phyloP scores from a whole-genome alignment of 2,329 filamentous ascomycete species.

The Waltergamsia citrina region DNA sequence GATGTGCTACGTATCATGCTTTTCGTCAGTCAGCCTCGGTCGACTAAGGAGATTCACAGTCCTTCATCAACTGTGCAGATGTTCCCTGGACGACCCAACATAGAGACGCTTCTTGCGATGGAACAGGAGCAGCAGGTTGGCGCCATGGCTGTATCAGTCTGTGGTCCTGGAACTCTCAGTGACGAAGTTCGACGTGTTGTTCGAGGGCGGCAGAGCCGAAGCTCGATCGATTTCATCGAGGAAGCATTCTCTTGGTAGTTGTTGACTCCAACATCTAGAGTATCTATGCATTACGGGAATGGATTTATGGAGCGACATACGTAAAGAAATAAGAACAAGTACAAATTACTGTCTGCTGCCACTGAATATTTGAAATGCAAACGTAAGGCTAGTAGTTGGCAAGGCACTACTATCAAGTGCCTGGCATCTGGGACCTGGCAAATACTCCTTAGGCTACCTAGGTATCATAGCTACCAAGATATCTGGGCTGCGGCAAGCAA shows the following conservation, averaged over 20 bases:
- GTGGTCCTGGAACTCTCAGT: constrained; percentile 63
- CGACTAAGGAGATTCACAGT: constrained; percentile 72
- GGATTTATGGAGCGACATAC: no score
- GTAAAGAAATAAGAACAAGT: no score
- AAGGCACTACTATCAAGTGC: no score
- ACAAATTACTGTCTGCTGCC: no score
- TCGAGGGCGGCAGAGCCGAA: constrained; percentile 51
- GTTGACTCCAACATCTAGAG: neutral
- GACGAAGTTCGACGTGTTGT: constrained; percentile 66
- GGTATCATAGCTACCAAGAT: no score
- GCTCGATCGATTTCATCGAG: constrained; percentile 69
- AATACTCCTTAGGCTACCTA: no score
- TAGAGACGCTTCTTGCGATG: constrained; percentile 60
- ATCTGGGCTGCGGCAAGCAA: no score
- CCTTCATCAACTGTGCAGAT: constrained; percentile 72
- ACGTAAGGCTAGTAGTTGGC: no score
- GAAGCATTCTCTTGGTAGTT: constrained; percentile 63
- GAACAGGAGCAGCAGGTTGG: constrained; percentile 69
- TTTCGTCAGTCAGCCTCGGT: constrained; percentile 66
- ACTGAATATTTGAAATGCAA: no score
- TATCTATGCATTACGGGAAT: no score
- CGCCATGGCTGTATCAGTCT: constrained; percentile 65
- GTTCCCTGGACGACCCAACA: constrained; percentile 72
- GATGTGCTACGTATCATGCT: constrained; percentile 69
- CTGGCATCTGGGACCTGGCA: no score